Evolutionary conservation across 148 eudicot species (phyloP).

Genomic region (Cornus kousa): DNA sequence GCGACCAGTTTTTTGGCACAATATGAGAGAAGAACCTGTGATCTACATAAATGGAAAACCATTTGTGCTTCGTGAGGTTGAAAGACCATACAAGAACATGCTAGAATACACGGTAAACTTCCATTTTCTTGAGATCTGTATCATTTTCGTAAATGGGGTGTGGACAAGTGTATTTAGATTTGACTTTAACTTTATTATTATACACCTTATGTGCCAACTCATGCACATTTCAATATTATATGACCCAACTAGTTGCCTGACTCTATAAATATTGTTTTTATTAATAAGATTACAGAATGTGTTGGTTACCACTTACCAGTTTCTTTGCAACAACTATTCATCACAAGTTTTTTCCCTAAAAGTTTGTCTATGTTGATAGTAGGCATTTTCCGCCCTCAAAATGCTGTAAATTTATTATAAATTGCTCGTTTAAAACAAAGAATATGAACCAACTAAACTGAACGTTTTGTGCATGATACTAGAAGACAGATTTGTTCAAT

Average conservation of each 20-base stretch:
- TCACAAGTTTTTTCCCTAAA: neutral
- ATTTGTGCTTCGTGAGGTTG: slow-evolving; percentile 98
- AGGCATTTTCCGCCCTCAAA: neutral
- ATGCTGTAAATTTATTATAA: neutral
- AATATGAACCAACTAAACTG: neutral
- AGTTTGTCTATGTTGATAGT: no score
- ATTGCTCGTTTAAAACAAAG: neutral
- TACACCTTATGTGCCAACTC: no score
- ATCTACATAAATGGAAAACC: slow-evolving; percentile 95
- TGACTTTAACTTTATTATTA: neutral
- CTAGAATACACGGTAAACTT: slow-evolving; percentile 79
- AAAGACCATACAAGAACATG: slow-evolving; percentile 96
- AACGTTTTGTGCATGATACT: slow-evolving; percentile 5
- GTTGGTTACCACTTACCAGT: no score
- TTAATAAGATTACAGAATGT: neutral
- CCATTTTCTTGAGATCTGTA: slow-evolving; percentile 6
- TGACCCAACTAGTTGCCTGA: no score
- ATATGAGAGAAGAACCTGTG: slow-evolving; percentile 98
- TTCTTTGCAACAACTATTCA: neutral
- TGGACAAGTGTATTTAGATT: neutral
- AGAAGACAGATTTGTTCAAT: slow-evolving; percentile 3
- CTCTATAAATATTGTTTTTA: neutral
- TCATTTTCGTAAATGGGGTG: slow-evolving; percentile 10
- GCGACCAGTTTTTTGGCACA: slow-evolving; percentile 90
- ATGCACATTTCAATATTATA: no score